A percentile compares a stretch with the other conserved stretches of the same genome.
phyloP scores from a whole-genome alignment of 2,329 filamentous ascomycete species.

The Orbilia quercus region DNA sequence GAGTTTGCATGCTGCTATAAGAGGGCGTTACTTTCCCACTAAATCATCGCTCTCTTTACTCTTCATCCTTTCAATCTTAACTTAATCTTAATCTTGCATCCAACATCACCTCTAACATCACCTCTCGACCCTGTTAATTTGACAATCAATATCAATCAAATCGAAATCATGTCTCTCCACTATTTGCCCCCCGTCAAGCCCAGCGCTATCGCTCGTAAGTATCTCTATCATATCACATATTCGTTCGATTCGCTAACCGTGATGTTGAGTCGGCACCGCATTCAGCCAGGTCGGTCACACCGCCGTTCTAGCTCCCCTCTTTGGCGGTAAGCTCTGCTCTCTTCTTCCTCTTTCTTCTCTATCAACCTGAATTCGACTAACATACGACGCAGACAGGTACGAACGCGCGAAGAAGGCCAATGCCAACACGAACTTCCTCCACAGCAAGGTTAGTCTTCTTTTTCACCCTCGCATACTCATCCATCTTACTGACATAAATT shows the following conservation, averaged over 20 bases:
- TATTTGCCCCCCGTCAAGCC: constrained; percentile 89
- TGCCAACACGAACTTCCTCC: constrained; percentile 95
- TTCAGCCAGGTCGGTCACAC: constrained; percentile 95
- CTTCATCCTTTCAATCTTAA: constrained; percentile 8
- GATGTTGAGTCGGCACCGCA: constrained; percentile 75
- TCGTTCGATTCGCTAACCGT: neutral
- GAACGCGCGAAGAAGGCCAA: constrained; percentile 80
- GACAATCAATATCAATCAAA: constrained; percentile 37
- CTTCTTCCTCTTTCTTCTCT: too few relatives aligned
- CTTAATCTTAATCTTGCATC: constrained; percentile 10
- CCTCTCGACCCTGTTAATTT: neutral
- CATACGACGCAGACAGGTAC: constrained; percentile 28
- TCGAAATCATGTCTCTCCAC: constrained; percentile 54
- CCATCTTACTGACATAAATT: too few relatives aligned
- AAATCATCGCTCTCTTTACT: neutral
- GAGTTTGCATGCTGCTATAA: constrained; percentile 46
- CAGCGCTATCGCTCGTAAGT: constrained; percentile 81
- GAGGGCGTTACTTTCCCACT: constrained; percentile 44
- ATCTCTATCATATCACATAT: neutral
- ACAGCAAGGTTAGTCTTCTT: constrained; percentile 61
- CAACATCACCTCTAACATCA: neutral
- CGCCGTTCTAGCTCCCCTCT: constrained; percentile 86
- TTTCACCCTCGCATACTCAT: neutral
- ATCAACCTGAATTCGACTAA: constrained; percentile 10
- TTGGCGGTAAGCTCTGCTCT: constrained; percentile 93